Conservation (phyloP, 257 asterid species). For the Solanum megistacrolobum region DNA sequence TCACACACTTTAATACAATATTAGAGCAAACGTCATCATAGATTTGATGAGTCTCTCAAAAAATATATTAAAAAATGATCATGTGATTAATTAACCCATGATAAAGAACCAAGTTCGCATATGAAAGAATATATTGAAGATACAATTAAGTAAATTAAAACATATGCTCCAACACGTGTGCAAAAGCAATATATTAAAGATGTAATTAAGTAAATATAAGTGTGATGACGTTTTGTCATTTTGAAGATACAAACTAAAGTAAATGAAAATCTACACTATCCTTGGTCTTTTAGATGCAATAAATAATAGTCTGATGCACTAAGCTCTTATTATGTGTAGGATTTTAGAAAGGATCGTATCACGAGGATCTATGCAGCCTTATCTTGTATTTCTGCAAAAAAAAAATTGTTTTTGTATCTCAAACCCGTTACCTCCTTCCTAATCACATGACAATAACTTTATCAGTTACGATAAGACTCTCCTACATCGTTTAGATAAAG, state of each 20-base stretch:
- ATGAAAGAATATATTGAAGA: not conserved
- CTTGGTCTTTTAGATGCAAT: not conserved
- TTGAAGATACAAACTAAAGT: not conserved
- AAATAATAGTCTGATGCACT: not conserved
- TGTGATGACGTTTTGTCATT: not conserved
- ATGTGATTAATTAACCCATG: not conserved
- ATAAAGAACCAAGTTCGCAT: not conserved
- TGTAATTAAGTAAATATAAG: not conserved
- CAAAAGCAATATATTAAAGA: not conserved
- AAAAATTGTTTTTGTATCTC: not conserved
- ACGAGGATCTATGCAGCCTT: not conserved
- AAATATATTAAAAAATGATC: not conserved
- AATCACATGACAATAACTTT: not conserved
- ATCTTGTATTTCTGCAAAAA: not conserved
- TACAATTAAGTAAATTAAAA: not conserved
- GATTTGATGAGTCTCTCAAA: not conserved
- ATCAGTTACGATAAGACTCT: not conserved
- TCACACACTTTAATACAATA: not conserved
- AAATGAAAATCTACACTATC: not conserved
- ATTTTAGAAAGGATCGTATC: not conserved
- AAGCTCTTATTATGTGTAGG: not conserved
- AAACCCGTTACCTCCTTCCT: not conserved
- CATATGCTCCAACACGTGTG: not conserved
- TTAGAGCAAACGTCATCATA: not conserved
- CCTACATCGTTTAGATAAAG: not conserved